phyloP scores from a whole-genome alignment of 768 basidiomycete species.

The Boletus edulis region DNA sequence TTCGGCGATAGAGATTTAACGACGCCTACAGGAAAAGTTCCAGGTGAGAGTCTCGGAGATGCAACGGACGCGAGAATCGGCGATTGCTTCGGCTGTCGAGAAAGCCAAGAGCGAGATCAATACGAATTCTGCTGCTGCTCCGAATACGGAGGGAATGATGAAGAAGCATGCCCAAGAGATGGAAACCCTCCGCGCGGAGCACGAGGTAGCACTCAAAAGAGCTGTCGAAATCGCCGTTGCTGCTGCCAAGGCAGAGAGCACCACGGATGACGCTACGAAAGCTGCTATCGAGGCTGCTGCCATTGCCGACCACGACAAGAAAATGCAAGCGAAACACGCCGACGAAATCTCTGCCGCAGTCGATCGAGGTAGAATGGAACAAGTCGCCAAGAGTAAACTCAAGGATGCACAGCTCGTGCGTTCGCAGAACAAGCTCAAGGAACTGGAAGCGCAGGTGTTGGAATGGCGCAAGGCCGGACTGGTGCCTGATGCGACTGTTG shows the following conservation, averaged over 20 bases:
- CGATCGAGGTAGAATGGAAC: slow-evolving; percentile 68
- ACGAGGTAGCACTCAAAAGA: slow-evolving; percentile 51
- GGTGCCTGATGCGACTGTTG: slow-evolving; percentile 37
- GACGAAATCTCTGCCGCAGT: slow-evolving; percentile 63
- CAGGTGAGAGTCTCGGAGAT: slow-evolving; percentile 51
- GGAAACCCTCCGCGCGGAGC: slow-evolving; percentile 50
- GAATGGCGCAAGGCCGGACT: slow-evolving; percentile 53
- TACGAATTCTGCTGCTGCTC: slow-evolving; percentile 16
- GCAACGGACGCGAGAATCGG: slow-evolving; percentile 49
- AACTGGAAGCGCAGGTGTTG: slow-evolving; percentile 61
- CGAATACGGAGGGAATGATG: slow-evolving; percentile 37
- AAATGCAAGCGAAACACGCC: slow-evolving; percentile 44
- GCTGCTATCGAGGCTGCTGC: slow-evolving; percentile 50
- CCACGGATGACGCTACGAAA: slow-evolving; percentile 36
- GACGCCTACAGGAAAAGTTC: slow-evolving; percentile 55
- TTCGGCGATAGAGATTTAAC: not conserved
- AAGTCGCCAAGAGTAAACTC: slow-evolving; percentile 56
- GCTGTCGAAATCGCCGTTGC: slow-evolving; percentile 47
- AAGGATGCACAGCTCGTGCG: slow-evolving; percentile 71
- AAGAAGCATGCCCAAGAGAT: slow-evolving; percentile 63
- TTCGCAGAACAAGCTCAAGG: slow-evolving; percentile 61
- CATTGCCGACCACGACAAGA: slow-evolving; percentile 47
- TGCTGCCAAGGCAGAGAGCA: slow-evolving; percentile 35
- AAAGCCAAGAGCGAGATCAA: slow-evolving; percentile 50
- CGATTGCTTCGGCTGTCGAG: slow-evolving; percentile 56